Evolutionary conservation across 192 early-diverging fungal species (phyloP), one percentile per base, ranked within the genome.

Genomic region (Podila verticillata): DNA sequence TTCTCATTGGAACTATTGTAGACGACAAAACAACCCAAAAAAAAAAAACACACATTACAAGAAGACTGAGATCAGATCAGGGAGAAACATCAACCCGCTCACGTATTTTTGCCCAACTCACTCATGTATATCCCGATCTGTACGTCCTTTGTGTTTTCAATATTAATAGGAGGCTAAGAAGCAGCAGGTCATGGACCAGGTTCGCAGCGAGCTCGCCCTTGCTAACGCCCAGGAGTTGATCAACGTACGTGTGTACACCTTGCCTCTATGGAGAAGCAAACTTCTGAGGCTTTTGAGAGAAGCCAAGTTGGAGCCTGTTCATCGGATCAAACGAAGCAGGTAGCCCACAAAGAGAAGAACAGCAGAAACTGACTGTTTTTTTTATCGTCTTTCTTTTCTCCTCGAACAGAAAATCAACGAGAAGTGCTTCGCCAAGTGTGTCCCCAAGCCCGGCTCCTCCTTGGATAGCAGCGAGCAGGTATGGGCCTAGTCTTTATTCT

Each of bases 361-460:
- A 54, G 5, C 28, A 26, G 31, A 36, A 39, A 29, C 26, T 29
- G 22, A 15, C 13, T 47, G 34, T 6, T 26, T 65, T 4, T 30
- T 7, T 22, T 22, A 15, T n/a, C 57, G 5, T 60, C 54, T 54
- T 36, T 3, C 31, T 20, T 44, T 22, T 60, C 7, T 22, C 10
- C 44, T 30, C 26, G 48, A 65, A 65, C 63, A 92, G 90, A 94
- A 93, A 91, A 94, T 97, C 78, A 95, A 94, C 84, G 90, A 91
- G 73, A 92, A 95, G 82, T 97, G 96, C 87, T 96, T 92, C 75
- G 85, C 89, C 65, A 90, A 92, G 87, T 95, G 95, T 82, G 87
- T 96, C 8, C 71, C 87, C 20, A 92, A 88, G 69, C 95, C 95
- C 39, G 92, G 94, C 20, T 44, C 90, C 47, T 87, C 84, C 39